Evolutionary conservation across 2,329 filamentous ascomycete genomes (phyloP), one percentile per base, ranked within the genome.

Genomic region (Nothophaeocryptopus gaeumannii): DNA sequence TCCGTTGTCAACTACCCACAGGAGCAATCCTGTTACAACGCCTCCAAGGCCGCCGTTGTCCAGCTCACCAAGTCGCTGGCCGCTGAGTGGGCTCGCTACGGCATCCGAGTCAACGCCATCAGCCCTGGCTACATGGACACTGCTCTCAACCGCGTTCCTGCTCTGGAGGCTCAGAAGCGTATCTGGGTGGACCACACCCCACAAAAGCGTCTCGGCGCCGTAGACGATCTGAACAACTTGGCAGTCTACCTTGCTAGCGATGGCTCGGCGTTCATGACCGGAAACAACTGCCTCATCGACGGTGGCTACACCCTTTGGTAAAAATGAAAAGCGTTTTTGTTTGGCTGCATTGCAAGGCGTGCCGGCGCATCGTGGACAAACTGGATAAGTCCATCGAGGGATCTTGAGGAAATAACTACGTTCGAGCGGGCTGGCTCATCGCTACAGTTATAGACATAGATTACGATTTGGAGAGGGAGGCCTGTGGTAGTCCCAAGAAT

Each of bases 51-150:
- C 12, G 87, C 83, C 62, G 85, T 90, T 33, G 80, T 89, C 58
- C 84, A 88, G 72, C 79, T 91, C 45, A 85, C 82, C 71, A 89
- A 88, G 76, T 89, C 86, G 3, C 81, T 93, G 16, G 88, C 86
- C 37, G 86, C 87, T 47, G 88, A 93, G 73, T 92, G 88, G 88
- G 86, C 88, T 63, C 86, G 88, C 72, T 79, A 89, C 71, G 78
- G 79, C 61, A 89, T 92, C 66, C 84, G 88, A 33, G 87, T 91
- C 64, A 93, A 93, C 79, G 85, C 82, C 70, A 89, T 92, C 72
- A 88, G 84, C 5, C 88, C 88, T 14, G 88, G 88, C 29, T 92
- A 92, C 76, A 91, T 92, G 84, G 86, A 91, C 75, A 93, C 88
- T 5, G 85, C 84, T 5, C 77, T 89, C 55, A 91, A 89, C 80